Evolutionary conservation across 345 rosid genomes (phyloP), one percentile per base, ranked within the genome.

Genomic region (Raphanus sativus): DNA sequence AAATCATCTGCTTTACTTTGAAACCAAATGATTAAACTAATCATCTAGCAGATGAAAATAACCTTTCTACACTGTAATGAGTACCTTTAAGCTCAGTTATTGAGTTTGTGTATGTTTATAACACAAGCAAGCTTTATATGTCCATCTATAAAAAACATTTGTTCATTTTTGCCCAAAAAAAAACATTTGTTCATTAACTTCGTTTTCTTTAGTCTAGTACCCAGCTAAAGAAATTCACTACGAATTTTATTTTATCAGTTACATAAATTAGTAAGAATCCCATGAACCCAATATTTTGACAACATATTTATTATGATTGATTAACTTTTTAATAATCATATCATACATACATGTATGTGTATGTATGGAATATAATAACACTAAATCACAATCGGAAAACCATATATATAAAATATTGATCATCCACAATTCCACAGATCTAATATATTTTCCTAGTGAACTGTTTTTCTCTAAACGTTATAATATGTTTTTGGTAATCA

Each of bases 81-180:
- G 77, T 78, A 67, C 48, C 81, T 66, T 78, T 48, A 59, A 78
- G 81, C 63, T 45, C 81, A 60, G 58, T 73, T 50, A 33, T 78
- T 63, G 32, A 60, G 73, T 72, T 65, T 45, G 13, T 58, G 40
- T 40, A 38, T n/a, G 32, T 58, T 65, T 77, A 69, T 5, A 10
- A 62, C 70, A 25, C 4, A 70, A 54, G 60, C 75, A 77, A 69
- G 64, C 70, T 77, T 56, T 5, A 15, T 16, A 17, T 70, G 25
- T 63, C 70, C 25, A 50, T 33, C 48, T 62, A 17, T 8, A 59
- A 32, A 32, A 32, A 29, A 21, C 21, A 21, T 21, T 21, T 21
- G 21, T 21, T 21, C 21, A 21, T 21, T 21, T 21, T 21, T 21
- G 21, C 21, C 21, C 21, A 21, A 21, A 21, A 29, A 32, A 32